A percentile compares a stretch with the other conserved stretches of the same genome.
phyloP scores from a whole-genome alignment of 768 basidiomycete species.

The Lentinula edodes region DNA sequence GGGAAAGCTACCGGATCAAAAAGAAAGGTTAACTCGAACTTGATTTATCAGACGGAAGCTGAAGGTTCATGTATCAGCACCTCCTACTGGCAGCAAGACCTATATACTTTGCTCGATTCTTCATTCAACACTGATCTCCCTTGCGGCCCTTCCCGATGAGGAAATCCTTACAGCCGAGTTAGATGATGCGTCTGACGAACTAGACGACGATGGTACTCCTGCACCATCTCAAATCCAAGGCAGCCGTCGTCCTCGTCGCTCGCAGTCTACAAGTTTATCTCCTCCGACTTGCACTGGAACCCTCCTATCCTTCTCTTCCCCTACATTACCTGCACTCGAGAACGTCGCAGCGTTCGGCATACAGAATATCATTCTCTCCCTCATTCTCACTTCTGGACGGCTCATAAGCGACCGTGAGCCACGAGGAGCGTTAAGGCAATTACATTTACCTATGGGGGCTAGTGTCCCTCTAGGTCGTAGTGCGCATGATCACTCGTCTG shows the following conservation, averaged over 20 bases:
- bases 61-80: constrained; percentile 27
- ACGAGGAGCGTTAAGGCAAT: constrained; percentile 59
- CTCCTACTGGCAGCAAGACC: constrained; percentile 61
- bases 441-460: constrained; percentile 51
- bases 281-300: constrained; percentile 48
- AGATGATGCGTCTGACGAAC: constrained; percentile 42
- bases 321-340: constrained; percentile 33
- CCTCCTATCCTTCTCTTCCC: constrained; percentile 62
- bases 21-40: constrained; percentile 53
- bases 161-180: constrained; percentile 45
- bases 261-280: constrained; percentile 11
- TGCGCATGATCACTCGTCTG: neutral
- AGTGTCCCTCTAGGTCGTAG: constrained; percentile 47
- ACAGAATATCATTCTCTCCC: constrained; percentile 73
- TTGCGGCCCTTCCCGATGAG: constrained; percentile 50
- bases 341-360: constrained; percentile 69
- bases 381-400: constrained; percentile 80
- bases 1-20: constrained; percentile 52
- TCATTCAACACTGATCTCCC: constrained; percentile 53
- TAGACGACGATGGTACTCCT: constrained; percentile 34
- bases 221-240: neutral
- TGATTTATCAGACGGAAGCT: neutral
- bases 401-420: constrained; percentile 77
- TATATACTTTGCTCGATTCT: constrained; percentile 82
- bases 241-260: neutral